Conservation (phyloP, 345 rosid genomes). For the Lumnitzera littorea region DNA sequence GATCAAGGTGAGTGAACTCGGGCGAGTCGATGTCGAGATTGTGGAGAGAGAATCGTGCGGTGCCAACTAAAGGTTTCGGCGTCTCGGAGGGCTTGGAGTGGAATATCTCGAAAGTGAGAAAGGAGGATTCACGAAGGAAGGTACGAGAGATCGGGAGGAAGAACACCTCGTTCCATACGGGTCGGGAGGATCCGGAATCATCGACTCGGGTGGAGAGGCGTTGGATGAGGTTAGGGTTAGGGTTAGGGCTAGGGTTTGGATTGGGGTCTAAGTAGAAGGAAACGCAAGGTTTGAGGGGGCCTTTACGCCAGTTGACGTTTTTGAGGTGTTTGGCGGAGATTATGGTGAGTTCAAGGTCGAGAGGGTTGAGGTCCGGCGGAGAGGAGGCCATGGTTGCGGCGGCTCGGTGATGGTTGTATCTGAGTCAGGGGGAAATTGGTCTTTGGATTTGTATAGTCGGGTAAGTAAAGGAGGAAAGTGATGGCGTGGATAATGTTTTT, state of each 20-base stretch:
- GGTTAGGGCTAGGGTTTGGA: background rate
- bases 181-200: conserved; percentile 18
- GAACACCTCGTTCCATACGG: conserved; percentile 25
- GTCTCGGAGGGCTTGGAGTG: conserved; percentile 49
- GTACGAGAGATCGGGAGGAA: conserved; percentile 8
- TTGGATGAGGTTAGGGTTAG: conserved; percentile 2
- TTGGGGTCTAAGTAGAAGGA: conserved; percentile 43
- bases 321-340: conserved; percentile 55
- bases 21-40: conserved; percentile 16
- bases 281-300: conserved; percentile 41
- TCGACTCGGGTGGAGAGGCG: conserved; percentile 35
- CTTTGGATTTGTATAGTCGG: background rate
- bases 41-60: conserved; percentile 28
- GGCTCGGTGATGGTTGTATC: background rate
- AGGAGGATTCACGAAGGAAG: conserved; percentile 13
- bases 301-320: conserved; percentile 53
- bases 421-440: too few species aligned
- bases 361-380: conserved; percentile 14
- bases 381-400: conserved; percentile 24
- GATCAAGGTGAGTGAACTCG: conserved; percentile 22
- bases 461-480: background rate
- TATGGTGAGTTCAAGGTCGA: conserved; percentile 43
- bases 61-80: conserved; percentile 45
- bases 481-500: too few species aligned
- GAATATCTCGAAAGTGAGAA: conserved; percentile 45